Base-by-base conservation (phyloP, 345 rosid genomes). In the Eutrema yunnanense region DNA sequence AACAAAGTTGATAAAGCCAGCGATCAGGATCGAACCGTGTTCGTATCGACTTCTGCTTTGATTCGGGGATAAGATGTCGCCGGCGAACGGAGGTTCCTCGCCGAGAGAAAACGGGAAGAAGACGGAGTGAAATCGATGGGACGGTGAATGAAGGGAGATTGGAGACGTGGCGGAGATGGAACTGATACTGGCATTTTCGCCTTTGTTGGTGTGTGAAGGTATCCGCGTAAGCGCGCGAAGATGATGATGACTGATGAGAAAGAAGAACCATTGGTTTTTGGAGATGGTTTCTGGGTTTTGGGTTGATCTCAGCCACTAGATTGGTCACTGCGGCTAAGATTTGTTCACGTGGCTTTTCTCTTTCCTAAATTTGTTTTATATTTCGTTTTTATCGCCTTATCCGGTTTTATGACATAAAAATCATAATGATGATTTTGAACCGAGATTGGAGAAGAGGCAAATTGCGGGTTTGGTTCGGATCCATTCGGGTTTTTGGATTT, bases 11-110 rank as follows among this genome's bases (percentile, higher is more conserved):
- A 30, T 41, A 9, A 12, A 26, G 49, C 19, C n/a, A 58, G 57
- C 2, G 59, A 58, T 19, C 2, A 52, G 54, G 38, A 62, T n/a
- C 55, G 48, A 38, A 92, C 98, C 81, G 97, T 90, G 91, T 86
- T 90, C 49, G 86, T 87, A 69, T 94, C 98, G 43, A 94, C 78
- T 38, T 94, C 96, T 37, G 95, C 88, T 82, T 86, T 86, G 74
- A 89, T 78, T 81, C 83, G 63, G 0, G 90, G 92, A 80, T 81
- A 87, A 69, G 83, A 58, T 13, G 74, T 2, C 7, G 84, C 63
- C 2, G 83, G 79, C 0, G 83, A 80, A 51, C 73, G 87, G 41
- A 69, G 88, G 67, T 71, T 68, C 81, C 81, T 56, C 3, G 82
- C 29, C 34, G 77, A 61, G 65, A 76, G 79, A 37, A 38, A 42